Base-by-base conservation (phyloP, 305 asterid species). In the Fraxinus sp. region DNA sequence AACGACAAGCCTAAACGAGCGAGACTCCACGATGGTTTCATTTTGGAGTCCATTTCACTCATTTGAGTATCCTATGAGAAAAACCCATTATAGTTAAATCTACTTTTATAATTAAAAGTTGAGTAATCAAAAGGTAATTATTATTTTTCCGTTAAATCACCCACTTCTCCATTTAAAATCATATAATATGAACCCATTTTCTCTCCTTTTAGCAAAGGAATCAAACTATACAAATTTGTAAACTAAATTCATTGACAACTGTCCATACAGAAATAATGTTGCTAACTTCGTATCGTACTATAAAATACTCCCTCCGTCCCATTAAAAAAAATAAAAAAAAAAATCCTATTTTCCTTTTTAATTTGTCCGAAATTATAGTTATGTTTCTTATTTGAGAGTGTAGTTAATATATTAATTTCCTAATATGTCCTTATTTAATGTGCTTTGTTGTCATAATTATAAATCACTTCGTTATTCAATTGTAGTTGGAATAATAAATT, bases 161-260 rank as follows among this genome's bases (percentile, higher is more conserved):
- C 81, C 88, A 85, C 85, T 84, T 75, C 75, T 26, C 62, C 79
- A 75, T 78, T 80, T 70, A 46, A 75, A 84, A 81, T 82, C 84
- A 82, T 83, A 79, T 70, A 71, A 79, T 24, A 83, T 71, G 59
- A 70, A 55, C 59, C 79, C 82, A 83, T 83, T 83, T 83, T 78
- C 33, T 75, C 33, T 26, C 87, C 79, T 30, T 43, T 77, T 70
- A 76, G 79, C 80, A 46, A 81, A 86, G 83, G 88, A 86, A 89
- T 89, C 92, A 86, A 79, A 59, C 75, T 41, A 33, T 77, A 79
- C 87, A 82, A 43, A 84, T 83, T 82, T 75, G 85, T 79, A 82
- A 46, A 80, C 85, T 59, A 83, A 78, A 75, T 86, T 88, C 90
- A 83, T 76, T 85, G 89, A 89, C 92, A 88, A 88, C 91, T 89